phyloP scores from a whole-genome alignment of 495 filamentous ascomycete genomes.

The Penicillium arizonense region DNA sequence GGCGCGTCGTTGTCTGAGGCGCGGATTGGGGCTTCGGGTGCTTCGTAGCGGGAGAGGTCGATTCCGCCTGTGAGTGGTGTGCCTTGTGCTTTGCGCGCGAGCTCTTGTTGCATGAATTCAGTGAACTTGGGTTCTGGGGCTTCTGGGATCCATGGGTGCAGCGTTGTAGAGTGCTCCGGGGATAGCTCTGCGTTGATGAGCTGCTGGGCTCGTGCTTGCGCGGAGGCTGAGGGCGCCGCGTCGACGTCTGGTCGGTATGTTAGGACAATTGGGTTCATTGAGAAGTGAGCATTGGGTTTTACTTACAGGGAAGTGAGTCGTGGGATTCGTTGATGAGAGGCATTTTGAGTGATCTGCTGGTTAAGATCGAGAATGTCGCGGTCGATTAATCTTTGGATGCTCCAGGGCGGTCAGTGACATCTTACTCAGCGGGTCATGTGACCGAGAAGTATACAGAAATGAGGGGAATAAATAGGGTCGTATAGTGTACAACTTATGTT shows the following conservation, averaged over 20 bases:
- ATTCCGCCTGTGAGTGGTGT: slow-evolving; percentile 58
- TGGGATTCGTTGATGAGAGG: slow-evolving; percentile 69
- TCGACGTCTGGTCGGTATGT: slow-evolving; percentile 63
- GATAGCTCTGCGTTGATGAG: slow-evolving; percentile 67
- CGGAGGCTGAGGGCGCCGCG: slow-evolving; percentile 55
- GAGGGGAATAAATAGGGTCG: neutral
- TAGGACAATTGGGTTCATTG: slow-evolving; percentile 3
- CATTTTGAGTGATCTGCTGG: slow-evolving; percentile 42
- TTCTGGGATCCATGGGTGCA: slow-evolving; percentile 42
- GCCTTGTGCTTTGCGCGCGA: slow-evolving; percentile 55
- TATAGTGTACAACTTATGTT: neutral
- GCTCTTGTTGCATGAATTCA: slow-evolving; percentile 60
- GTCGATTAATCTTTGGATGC: slow-evolving; percentile 3
- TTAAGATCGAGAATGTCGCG: neutral
- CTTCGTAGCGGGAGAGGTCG: slow-evolving; percentile 82
- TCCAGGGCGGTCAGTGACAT: neutral
- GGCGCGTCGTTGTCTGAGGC: slow-evolving; percentile 29
- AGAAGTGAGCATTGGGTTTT: neutral
- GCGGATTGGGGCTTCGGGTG: slow-evolving; percentile 44
- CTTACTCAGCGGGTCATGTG: slow-evolving; percentile 3
- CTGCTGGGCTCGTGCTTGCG: slow-evolving; percentile 55
- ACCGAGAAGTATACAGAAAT: neutral
- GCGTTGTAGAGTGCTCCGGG: slow-evolving; percentile 33
- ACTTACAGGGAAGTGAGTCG: slow-evolving; percentile 81
- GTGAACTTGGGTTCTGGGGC: slow-evolving; percentile 49